Conservation (phyloP, 495 filamentous ascomycete genomes). For the Platismatia glauca region DNA sequence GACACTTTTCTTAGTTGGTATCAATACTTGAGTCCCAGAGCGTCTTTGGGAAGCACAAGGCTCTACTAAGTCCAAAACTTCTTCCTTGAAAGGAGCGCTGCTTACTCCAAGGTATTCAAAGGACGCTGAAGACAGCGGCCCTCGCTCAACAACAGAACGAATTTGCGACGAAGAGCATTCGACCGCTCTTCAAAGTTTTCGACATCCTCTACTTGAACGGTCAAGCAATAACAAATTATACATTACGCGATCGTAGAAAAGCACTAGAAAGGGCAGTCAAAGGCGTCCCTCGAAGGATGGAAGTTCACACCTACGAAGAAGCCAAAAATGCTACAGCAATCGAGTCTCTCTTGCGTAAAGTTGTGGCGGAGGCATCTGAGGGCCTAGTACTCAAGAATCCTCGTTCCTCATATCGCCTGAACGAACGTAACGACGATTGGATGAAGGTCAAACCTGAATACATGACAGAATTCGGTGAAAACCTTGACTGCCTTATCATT, state of each 20-base stretch:
- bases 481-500: conserved; percentile 77
- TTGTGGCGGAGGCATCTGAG: conserved; percentile 82
- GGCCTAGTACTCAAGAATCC: conserved; percentile 94
- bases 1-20: not conserved
- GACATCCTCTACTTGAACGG: conserved; percentile 89
- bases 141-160: conserved; percentile 73
- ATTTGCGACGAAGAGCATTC: conserved; percentile 51
- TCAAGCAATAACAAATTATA: conserved; percentile 66
- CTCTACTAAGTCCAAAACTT: not conserved
- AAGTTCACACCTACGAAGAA: conserved; percentile 66
- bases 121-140: conserved; percentile 83
- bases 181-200: conserved; percentile 81
- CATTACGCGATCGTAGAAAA: conserved; percentile 68
- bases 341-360: conserved; percentile 66
- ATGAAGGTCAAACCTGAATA: conserved; percentile 99
- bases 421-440: conserved; percentile 93
- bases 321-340: conserved; percentile 62
- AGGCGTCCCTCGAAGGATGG: conserved; percentile 62
- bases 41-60: not conserved
- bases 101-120: not conserved
- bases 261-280: conserved; percentile 61
- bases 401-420: conserved; percentile 72
- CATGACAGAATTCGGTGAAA: conserved; percentile 94
- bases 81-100: not conserved
- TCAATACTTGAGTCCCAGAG: not conserved